A percentile compares a stretch with the other conserved stretches of the same genome.
phyloP scores from a whole-genome alignment of 2,329 filamentous ascomycete species.

The Scortechinia acanthostroma region DNA sequence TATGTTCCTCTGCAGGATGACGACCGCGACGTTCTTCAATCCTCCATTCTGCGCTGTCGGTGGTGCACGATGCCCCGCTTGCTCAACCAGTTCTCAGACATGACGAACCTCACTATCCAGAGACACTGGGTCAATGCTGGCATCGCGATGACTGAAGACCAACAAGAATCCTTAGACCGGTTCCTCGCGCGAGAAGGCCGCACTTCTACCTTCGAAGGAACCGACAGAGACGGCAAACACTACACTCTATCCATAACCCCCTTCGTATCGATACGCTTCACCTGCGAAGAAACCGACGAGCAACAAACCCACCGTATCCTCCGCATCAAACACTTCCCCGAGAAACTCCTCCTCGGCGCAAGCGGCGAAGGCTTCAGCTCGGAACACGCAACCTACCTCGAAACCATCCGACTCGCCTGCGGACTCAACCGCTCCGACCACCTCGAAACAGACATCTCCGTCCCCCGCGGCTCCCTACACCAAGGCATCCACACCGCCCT shows the following conservation, averaged over 20 bases:
- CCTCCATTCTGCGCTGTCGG: not conserved
- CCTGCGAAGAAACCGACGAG: slow-evolving; percentile 10
- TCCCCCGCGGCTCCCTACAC: not conserved
- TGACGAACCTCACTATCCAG: slow-evolving; percentile 17
- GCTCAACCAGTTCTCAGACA: slow-evolving; percentile 11
- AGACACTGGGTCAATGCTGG: slow-evolving; percentile 22
- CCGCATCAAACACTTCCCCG: not conserved
- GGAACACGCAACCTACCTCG: not conserved
- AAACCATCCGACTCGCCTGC: not conserved
- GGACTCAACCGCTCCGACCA: not conserved
- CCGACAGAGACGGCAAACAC: not conserved
- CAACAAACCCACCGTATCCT: not conserved
- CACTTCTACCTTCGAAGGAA: not conserved
- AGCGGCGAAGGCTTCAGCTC: not conserved
- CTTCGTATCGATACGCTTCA: slow-evolving; percentile 22
- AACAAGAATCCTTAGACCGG: not conserved
- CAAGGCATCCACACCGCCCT: not conserved
- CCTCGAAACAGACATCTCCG: not conserved
- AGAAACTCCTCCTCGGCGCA: not conserved
- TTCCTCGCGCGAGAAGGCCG: not conserved
- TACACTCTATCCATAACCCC: slow-evolving; percentile 10
- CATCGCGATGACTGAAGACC: slow-evolving; percentile 8
- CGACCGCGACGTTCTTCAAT: not conserved
- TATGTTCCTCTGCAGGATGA: not conserved
- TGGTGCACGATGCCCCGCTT: not conserved